Percentiles rank a stretch among this genome's conserved stretches.
phyloP scores from a whole-genome alignment of 2,329 filamentous ascomycete genomes.

The Elsinoe australis region DNA sequence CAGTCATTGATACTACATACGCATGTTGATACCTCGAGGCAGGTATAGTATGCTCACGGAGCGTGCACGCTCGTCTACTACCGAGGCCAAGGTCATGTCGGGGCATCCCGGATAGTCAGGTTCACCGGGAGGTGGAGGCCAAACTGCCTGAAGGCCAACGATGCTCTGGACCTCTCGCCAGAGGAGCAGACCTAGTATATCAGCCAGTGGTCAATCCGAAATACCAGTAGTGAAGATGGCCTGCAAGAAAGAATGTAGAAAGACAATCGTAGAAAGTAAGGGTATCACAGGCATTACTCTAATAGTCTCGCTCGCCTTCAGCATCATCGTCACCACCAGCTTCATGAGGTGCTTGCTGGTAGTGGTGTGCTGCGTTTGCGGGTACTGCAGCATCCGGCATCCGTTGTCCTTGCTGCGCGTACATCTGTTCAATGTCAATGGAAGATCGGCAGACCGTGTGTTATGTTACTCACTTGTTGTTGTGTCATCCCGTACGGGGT shows the following conservation, averaged over 20 bases:
- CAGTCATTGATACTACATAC: no score
- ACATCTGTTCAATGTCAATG: slow-evolving; percentile 16
- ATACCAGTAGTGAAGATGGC: background rate
- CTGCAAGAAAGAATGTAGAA: background rate
- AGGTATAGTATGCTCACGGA: no score
- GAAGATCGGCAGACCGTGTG: background rate
- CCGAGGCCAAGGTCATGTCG: slow-evolving; percentile 3
- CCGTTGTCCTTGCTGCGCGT: slow-evolving; percentile 19
- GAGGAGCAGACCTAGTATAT: no score
- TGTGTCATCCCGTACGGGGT: slow-evolving; percentile 66
- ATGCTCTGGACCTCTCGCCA: no score
- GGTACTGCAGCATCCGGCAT: slow-evolving; percentile 19
- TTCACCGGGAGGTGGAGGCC: no score
- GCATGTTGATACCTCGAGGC: no score
- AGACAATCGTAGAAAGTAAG: background rate
- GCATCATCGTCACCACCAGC: slow-evolving; percentile 19
- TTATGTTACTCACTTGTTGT: slow-evolving; percentile 58
- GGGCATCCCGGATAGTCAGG: slow-evolving; percentile 1
- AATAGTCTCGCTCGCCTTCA: slow-evolving; percentile 20
- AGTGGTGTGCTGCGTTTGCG: slow-evolving; percentile 20
- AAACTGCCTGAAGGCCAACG: no score
- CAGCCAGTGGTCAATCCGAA: background rate
- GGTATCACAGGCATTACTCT: slow-evolving; percentile 6
- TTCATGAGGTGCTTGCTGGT: slow-evolving; percentile 14
- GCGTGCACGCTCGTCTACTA: background rate